Evolutionary conservation across 768 basidiomycete genomes (phyloP).

Genomic region (Termitomyces eurrhizus): DNA sequence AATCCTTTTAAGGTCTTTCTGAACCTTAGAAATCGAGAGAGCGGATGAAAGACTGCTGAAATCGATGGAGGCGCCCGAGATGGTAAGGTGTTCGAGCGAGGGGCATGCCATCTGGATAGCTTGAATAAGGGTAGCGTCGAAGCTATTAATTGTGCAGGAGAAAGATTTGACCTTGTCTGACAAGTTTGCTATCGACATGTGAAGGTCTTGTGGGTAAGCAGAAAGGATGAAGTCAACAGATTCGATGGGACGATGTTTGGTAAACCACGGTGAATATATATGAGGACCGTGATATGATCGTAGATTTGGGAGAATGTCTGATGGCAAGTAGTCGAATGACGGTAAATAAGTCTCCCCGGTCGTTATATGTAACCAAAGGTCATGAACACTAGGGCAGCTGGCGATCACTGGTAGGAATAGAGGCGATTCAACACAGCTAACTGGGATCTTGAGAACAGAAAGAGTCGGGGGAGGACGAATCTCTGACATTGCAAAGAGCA

Average conservation of each 20-base stretch:
- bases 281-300: constrained; percentile 16
- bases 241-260: constrained; percentile 7
- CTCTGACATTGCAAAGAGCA: constrained; percentile 11
- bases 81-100: constrained; percentile 14
- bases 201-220: constrained; percentile 12
- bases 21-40: constrained; percentile 5
- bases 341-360: constrained; percentile 12
- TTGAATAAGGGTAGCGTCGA: constrained; percentile 9
- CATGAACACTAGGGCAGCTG: constrained; percentile 6
- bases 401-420: constrained; percentile 10
- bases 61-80: constrained; percentile 16
- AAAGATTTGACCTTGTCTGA: constrained; percentile 12
- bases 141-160: constrained; percentile 12
- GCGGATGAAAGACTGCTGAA: constrained; percentile 13
- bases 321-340: constrained; percentile 11
- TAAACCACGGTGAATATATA: constrained; percentile 14
- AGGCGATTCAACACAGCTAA: constrained; percentile 12
- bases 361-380: constrained; percentile 14
- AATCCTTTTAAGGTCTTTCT: constrained; percentile 11
- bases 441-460: constrained; percentile 16
- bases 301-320: constrained; percentile 16
- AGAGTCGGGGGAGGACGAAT: constrained; percentile 7
- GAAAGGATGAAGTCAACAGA: constrained; percentile 13
- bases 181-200: constrained; percentile 3
- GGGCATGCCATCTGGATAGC: constrained; percentile 16